Base-by-base conservation (phyloP, 805 yeast species). In the Saccharomycopsis javanensis region DNA sequence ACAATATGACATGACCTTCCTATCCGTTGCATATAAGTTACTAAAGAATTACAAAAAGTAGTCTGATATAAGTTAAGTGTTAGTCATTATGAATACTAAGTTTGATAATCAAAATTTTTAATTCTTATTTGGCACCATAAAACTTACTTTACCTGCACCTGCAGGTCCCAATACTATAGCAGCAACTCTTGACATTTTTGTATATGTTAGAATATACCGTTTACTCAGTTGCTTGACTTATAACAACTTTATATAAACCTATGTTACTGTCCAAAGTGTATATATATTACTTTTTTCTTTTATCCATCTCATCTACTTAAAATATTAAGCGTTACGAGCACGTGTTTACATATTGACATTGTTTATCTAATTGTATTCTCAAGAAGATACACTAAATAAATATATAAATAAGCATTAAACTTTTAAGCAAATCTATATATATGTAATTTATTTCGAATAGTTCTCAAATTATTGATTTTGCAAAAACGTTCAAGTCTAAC, bases 161-260 rank as follows among this genome's bases (percentile, higher is more conserved):
- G 99, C 99, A 18, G 99, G 99, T 1, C 99, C 99, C 62, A 94
- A 71, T 1, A 91, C 96, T 61, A 94, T 73, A 11, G 89, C 92
- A 58, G 98, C 99, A 1, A 90, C 96, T 72, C 96, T 78, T 2
- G 97, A 89, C 99, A 94, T 92, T 23, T 28, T 55, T 34, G 10
- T 31, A 11, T 31, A 31, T 31, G 13, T 7, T 31, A 31, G 4
- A 31, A 31, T 5, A 5, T 8, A 31, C n/a, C n/a, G n/a, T n/a
- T n/a, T n/a, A n/a, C n/a, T n/a, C n/a, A n/a, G n/a, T n/a, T n/a
- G n/a, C n/a, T n/a, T n/a, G n/a, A n/a, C n/a, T n/a, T n/a, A n/a
- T n/a, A n/a, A n/a, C n/a, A n/a, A n/a, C n/a, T n/a, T n/a, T n/a
- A n/a, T n/a, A n/a, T n/a, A n/a, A n/a, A n/a, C n/a, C n/a, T n/a